These are phyloP conservation scores for Pisolithus thermaeus DNA, from an alignment of 1,284 basidiomycete genomes.

Conservation along the genomic window DNA sequence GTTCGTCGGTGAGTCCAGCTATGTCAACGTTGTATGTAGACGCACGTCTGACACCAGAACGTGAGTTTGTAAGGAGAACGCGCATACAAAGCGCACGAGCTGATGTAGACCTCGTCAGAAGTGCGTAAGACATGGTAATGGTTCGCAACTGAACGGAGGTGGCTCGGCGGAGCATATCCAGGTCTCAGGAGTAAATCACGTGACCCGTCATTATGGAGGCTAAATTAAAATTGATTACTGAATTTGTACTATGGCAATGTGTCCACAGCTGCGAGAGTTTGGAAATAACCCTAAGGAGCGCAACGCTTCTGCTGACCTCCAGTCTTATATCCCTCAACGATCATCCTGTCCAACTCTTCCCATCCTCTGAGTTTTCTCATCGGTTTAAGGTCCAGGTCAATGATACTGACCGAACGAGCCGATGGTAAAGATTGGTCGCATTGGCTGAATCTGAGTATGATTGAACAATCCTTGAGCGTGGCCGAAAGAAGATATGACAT, in stretches of 20 bases:
- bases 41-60: constrained; percentile 6
- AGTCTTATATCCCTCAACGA: constrained; percentile 48
- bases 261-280: not conserved
- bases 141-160: not conserved
- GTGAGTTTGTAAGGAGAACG: not conserved
- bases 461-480: constrained; percentile 95
- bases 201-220: constrained; percentile 3
- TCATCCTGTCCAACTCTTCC: constrained; percentile 67
- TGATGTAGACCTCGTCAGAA: constrained; percentile 6
- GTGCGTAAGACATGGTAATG: constrained; percentile 13
- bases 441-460: constrained; percentile 58
- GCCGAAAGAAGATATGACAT: constrained; percentile 81
- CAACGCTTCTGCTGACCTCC: constrained; percentile 32
- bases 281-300: constrained; percentile 23
- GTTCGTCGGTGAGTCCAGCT: constrained; percentile 80
- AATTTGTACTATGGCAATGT: too few species aligned
- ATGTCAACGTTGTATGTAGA: constrained; percentile 73
- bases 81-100: constrained; percentile 3
- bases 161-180: constrained; percentile 18
- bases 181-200: constrained; percentile 10
- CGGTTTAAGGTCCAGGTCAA: constrained; percentile 86
- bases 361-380: constrained; percentile 64
- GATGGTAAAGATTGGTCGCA: constrained; percentile 1
- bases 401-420: constrained; percentile 52
- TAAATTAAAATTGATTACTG: too few species aligned